These are phyloP conservation scores for Sechiopsis laciniata DNA, from an alignment of 306 rosid genomes.

Conservation along the genomic window DNA sequence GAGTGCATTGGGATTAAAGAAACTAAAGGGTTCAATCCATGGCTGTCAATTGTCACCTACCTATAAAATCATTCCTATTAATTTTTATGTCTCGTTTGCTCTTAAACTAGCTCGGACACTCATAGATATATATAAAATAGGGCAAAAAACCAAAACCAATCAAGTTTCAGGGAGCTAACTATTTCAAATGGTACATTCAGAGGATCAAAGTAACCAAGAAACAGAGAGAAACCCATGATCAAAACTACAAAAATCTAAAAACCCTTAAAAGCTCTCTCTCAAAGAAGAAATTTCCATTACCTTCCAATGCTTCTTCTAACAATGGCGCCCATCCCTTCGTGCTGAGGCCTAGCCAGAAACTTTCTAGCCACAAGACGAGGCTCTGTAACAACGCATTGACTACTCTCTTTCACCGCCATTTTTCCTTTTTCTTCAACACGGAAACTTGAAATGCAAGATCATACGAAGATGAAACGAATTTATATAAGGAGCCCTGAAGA, in stretches of 20 bases:
- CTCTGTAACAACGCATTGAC: slow-evolving; percentile 26
- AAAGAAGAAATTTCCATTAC: slow-evolving; percentile 25
- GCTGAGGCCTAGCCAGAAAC: slow-evolving; percentile 86
- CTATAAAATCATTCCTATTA: no score
- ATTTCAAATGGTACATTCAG: background rate
- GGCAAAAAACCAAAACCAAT: no score
- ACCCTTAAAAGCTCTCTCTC: background rate
- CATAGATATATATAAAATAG: no score
- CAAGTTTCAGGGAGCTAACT: no score
- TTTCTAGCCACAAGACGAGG: slow-evolving; percentile 66
- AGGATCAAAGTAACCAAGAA: background rate
- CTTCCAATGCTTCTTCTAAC: slow-evolving; percentile 97
- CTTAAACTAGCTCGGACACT: no score
- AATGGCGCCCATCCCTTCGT: slow-evolving; percentile 85
- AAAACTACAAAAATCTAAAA: no score
- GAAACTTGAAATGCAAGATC: slow-evolving; percentile 3
- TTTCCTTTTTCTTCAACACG: background rate
- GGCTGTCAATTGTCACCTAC: no score
- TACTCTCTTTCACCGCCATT: slow-evolving; percentile 43
- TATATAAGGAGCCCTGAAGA: background rate
- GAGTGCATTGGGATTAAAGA: no score
- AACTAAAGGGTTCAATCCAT: no score
- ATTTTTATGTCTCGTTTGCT: no score
- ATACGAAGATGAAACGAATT: background rate
- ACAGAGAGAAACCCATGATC: background rate